Conservation (phyloP, 495 filamentous ascomycete genomes). For the Penicillium simplicissimum region DNA sequence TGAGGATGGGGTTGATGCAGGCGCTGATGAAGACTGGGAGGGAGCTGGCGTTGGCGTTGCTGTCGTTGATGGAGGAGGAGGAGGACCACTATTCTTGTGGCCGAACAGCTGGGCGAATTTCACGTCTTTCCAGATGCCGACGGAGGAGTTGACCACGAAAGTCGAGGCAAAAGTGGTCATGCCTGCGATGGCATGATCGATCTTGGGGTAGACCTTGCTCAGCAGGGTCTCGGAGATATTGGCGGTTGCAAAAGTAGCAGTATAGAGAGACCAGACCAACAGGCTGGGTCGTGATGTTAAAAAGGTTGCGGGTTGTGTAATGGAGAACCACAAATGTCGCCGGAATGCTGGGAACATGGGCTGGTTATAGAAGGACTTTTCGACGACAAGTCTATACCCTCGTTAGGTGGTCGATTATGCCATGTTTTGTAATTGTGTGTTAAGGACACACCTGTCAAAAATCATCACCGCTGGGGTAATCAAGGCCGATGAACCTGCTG, state of each 20-base stretch:
- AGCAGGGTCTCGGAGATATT: slow-evolving; percentile 61
- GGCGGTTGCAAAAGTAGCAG: slow-evolving; percentile 83
- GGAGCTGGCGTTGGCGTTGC: slow-evolving; percentile 38
- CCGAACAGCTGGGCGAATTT: slow-evolving; percentile 48
- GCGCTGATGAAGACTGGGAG: slow-evolving; percentile 11
- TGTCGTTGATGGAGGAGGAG: slow-evolving; percentile 35
- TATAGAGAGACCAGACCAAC: slow-evolving; percentile 81
- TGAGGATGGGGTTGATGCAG: slow-evolving; percentile 7
- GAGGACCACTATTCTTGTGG: slow-evolving; percentile 22
- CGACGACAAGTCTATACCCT: slow-evolving; percentile 59
- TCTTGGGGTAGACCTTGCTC: slow-evolving; percentile 39
- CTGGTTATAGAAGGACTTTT: slow-evolving; percentile 79
- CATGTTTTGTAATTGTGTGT: no score
- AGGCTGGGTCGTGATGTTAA: slow-evolving; percentile 74
- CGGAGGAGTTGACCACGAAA: slow-evolving; percentile 42
- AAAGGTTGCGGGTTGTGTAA: slow-evolving; percentile 66
- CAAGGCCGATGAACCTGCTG: slow-evolving; percentile 41
- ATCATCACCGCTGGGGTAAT: slow-evolving; percentile 46
- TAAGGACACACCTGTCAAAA: slow-evolving; percentile 34
- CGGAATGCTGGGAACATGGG: slow-evolving; percentile 65
- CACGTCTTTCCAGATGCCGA: slow-evolving; percentile 50
- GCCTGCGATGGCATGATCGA: slow-evolving; percentile 51
- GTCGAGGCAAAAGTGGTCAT: slow-evolving; percentile 40
- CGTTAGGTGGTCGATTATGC: no score
- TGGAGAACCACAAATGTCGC: slow-evolving; percentile 58